phyloP scores from a whole-genome alignment of 352 stramenopile genomes.

The Phytophthora kernoviae region DNA sequence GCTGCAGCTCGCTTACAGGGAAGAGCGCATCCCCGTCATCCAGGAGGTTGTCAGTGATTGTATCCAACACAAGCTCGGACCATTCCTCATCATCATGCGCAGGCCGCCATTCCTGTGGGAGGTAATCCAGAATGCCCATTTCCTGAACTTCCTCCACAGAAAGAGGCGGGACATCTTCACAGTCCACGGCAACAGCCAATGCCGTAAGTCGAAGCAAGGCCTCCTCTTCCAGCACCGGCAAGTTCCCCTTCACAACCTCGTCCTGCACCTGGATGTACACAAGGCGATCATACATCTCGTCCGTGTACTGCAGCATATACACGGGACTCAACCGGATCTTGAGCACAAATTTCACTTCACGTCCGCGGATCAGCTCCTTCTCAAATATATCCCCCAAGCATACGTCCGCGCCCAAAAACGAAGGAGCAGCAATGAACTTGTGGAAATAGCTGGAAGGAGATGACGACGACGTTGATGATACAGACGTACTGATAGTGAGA shows the following conservation, averaged over 20 bases:
- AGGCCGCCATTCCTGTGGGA: slow-evolving; percentile 78
- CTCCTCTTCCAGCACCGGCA: slow-evolving; percentile 83
- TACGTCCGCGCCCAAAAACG: slow-evolving; percentile 82
- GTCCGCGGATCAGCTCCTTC: slow-evolving; percentile 86
- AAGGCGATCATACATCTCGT: slow-evolving; percentile 84
- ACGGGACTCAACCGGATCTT: slow-evolving; percentile 92
- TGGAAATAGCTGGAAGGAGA: slow-evolving; percentile 71
- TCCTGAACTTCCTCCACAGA: slow-evolving; percentile 66
- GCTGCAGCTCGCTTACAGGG: slow-evolving; percentile 64
- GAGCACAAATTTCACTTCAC: slow-evolving; percentile 91
- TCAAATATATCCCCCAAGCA: slow-evolving; percentile 93
- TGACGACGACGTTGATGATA: slow-evolving; percentile 38
- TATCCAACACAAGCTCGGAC: slow-evolving; percentile 74
- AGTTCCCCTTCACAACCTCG: slow-evolving; percentile 90
- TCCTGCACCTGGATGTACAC: slow-evolving; percentile 93
- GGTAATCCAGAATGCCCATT: slow-evolving; percentile 84
- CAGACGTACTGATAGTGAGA: slow-evolving; percentile 28
- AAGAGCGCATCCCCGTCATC: slow-evolving; percentile 45
- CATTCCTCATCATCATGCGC: slow-evolving; percentile 80
- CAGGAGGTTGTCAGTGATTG: slow-evolving; percentile 56
- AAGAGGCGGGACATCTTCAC: slow-evolving; percentile 56
- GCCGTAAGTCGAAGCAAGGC: slow-evolving; percentile 77
- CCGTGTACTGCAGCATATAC: slow-evolving; percentile 82
- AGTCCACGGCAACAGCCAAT: slow-evolving; percentile 84
- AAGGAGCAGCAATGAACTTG: slow-evolving; percentile 75